phyloP scores from a whole-genome alignment of 371 early-diverging fungal genomes.

The Umbelopsis sp. region DNA sequence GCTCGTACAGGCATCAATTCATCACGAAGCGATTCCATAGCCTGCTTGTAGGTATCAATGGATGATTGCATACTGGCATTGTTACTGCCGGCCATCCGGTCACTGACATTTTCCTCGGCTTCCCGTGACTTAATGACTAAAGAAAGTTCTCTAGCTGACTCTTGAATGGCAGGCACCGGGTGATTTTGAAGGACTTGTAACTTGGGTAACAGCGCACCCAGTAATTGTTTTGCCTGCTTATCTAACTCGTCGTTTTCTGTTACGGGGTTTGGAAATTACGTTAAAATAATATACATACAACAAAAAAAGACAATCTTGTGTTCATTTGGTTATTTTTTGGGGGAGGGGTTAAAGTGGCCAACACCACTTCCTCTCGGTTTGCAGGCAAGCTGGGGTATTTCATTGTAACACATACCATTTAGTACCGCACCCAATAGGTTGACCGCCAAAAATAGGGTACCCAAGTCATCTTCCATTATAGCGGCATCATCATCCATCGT shows the following conservation, averaged over 20 bases:
- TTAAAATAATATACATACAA: neutral
- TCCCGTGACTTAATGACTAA: constrained; percentile 52
- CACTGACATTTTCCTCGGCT: constrained; percentile 35
- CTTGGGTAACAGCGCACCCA: constrained; percentile 59
- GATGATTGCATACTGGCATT: constrained; percentile 35
- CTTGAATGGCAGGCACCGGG: constrained; percentile 52
- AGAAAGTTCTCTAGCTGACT: constrained; percentile 61
- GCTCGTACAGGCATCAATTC: constrained; percentile 86
- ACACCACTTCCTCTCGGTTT: no score
- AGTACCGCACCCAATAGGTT: constrained; percentile 50
- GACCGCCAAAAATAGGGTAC: constrained; percentile 44
- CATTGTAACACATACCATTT: constrained; percentile 36
- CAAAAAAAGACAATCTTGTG: no score
- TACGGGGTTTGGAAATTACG: neutral
- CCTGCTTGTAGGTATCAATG: constrained; percentile 65
- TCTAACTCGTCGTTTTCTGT: constrained; percentile 59
- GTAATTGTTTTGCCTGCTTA: constrained; percentile 47
- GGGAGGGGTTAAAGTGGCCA: no score
- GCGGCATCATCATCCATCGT: constrained; percentile 60
- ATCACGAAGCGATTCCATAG: constrained; percentile 79
- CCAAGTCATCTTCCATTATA: constrained; percentile 44
- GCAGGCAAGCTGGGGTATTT: neutral
- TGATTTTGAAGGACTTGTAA: constrained; percentile 55
- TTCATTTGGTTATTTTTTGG: no score
- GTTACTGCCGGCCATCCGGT: neutral